Evolutionary conservation across 768 basidiomycete species (phyloP), one percentile per base, ranked within the genome.

Genomic region (Pleurotus giganteus): DNA sequence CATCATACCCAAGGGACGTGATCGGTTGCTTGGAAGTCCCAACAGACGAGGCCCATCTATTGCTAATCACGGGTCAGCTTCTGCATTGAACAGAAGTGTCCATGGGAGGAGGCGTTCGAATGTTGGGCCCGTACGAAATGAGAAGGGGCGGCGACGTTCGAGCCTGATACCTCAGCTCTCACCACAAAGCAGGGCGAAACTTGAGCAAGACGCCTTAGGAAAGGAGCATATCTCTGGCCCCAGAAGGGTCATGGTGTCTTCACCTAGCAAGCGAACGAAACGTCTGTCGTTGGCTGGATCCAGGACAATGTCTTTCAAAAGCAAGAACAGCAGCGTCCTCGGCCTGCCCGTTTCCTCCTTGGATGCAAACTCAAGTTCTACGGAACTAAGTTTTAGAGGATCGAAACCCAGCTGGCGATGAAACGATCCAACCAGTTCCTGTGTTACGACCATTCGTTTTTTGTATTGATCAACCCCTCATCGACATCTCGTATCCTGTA

Each of bases 141-240:
- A 93, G 67, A 89, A 88, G 67, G 70, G 71, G 12, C 75, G 89
- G 56, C 75, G 91, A 56, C 79, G 91, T 55, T 91, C 91, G 34
- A 94, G 91, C 63, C 69, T 91, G 75, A 89, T 93, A 57, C 86
- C 86, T n/a, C 82, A 83, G 58, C 77, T 83, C 46, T 79, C 82
- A 13, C 74, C 78, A n/a, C 71, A 65, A 39, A 65, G 64, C 23
- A 72, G 67, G 29, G 79, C 80, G 23, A 63, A 64, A 5, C 59
- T 32, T 47, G 65, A 58, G 62, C 74, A 66, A 31, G 62, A 61
- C 28, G 63, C 61, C 15, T 47, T 61, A 51, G 57, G 60, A 57
- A 63, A 39, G 61, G 65, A 51, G 13, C 11, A 19, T 17, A 37
- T 39, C 4, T 51, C 49, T 49, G 62, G 66, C 46, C 53, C 63